Evolutionary conservation across 2,329 filamentous ascomycete species (phyloP).

Genomic region (Botrytis porri): DNA sequence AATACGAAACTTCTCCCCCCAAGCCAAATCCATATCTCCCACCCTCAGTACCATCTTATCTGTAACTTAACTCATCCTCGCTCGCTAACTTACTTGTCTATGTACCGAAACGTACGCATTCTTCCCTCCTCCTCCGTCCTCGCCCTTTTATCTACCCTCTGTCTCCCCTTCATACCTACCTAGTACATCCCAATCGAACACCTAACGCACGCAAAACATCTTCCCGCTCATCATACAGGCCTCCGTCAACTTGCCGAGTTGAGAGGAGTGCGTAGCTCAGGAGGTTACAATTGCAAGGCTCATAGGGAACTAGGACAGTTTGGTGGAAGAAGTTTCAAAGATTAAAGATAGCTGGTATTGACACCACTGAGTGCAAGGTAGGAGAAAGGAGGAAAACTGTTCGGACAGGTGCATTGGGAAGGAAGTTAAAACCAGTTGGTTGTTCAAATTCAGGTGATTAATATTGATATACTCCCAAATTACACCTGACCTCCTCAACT

Average conservation of each 20-base stretch:
- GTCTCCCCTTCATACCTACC: too few species aligned
- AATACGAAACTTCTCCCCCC: background rate
- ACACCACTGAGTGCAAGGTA: background rate
- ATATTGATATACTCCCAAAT: background rate
- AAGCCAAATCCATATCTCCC: background rate
- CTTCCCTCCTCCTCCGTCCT: too few species aligned
- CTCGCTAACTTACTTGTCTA: too few species aligned
- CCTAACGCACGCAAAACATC: background rate
- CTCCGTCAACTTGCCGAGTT: background rate
- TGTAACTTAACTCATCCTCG: background rate
- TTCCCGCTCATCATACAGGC: too few species aligned
- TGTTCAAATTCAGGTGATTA: background rate
- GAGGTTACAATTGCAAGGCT: background rate
- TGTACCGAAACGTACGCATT: too few species aligned
- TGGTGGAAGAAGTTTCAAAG: rapidly evolving
- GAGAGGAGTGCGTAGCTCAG: background rate
- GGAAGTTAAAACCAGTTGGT: slow-evolving; percentile 53
- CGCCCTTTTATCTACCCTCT: too few species aligned
- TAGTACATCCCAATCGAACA: background rate
- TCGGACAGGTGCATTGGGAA: background rate
- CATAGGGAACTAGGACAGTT: rapidly evolving
- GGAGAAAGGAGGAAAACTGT: background rate
- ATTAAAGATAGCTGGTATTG: background rate
- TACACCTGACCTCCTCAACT: background rate
- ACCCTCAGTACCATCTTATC: background rate